Evolutionary conservation across 2,329 filamentous ascomycete genomes (phyloP).

Genomic region (Arachnomyces sp.): DNA sequence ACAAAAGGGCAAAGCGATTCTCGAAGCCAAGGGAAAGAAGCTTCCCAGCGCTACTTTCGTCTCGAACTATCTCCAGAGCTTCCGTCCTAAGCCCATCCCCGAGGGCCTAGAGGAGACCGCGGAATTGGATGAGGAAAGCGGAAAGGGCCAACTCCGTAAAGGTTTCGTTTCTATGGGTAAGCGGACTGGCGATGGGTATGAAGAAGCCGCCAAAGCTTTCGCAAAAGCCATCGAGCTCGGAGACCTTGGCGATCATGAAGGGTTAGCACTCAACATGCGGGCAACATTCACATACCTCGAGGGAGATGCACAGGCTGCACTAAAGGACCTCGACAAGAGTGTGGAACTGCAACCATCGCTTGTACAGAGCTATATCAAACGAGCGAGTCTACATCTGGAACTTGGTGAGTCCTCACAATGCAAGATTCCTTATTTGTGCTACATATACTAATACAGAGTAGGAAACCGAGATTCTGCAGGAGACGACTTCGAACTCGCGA

Average conservation of each 20-base stretch:
- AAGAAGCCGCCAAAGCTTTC: slow-evolving; percentile 78
- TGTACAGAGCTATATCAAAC: slow-evolving; percentile 97
- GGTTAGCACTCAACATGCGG: slow-evolving; percentile 90
- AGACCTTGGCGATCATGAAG: slow-evolving; percentile 74
- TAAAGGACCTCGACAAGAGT: slow-evolving; percentile 83
- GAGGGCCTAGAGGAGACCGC: slow-evolving; percentile 71
- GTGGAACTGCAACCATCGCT: slow-evolving; percentile 80
- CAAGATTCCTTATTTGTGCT: background rate
- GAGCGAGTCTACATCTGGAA: slow-evolving; percentile 95
- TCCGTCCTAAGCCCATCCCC: slow-evolving; percentile 74
- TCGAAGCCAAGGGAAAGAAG: slow-evolving; percentile 72
- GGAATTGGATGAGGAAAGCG: slow-evolving; percentile 70
- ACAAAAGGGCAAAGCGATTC: slow-evolving; percentile 82
- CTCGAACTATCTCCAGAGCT: slow-evolving; percentile 97
- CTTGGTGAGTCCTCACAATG: slow-evolving; percentile 52
- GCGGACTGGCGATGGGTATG: slow-evolving; percentile 85
- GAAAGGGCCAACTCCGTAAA: slow-evolving; percentile 76
- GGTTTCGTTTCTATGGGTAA: slow-evolving; percentile 73
- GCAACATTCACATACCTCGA: slow-evolving; percentile 91
- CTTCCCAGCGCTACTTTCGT: slow-evolving; percentile 94
- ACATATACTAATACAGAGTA: slow-evolving; percentile 30
- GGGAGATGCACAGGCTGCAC: slow-evolving; percentile 75
- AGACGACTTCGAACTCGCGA: slow-evolving; percentile 77
- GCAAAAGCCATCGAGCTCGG: slow-evolving; percentile 79
- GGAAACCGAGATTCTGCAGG: slow-evolving; percentile 80